phyloP scores from a whole-genome alignment of 805 yeast species.

The Ogataea trehaloabstinens region DNA sequence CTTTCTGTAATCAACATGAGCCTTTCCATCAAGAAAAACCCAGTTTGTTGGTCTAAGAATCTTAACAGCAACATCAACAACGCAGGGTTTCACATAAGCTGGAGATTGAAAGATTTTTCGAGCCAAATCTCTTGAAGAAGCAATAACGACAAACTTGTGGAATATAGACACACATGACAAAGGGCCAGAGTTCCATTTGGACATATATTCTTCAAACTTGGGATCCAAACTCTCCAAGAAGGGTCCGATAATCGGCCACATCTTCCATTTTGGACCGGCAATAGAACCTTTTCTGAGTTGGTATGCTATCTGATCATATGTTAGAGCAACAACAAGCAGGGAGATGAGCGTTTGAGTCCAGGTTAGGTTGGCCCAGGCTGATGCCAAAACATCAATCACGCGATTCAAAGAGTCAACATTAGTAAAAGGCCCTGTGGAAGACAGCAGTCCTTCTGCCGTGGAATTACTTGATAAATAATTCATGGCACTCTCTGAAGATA shows the following conservation, averaged over 20 bases:
- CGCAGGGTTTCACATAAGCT: conserved; percentile 91
- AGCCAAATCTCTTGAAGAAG: conserved; percentile 82
- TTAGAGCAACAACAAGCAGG: conserved; percentile 44
- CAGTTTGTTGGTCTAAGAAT: conserved; percentile 93
- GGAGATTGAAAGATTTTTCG: conserved; percentile 86
- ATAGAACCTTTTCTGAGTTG: conserved; percentile 79
- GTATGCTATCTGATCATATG: conserved; percentile 77
- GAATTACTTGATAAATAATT: conserved; percentile 15
- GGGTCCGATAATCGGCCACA: conserved; percentile 97
- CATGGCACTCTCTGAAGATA: too few species aligned
- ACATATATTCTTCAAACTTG: conserved; percentile 87
- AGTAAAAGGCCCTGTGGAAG: conserved; percentile 6
- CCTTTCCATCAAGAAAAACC: conserved; percentile 97
- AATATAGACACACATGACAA: conserved; percentile 95
- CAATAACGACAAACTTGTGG: conserved; percentile 96
- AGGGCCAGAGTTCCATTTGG: conserved; percentile 94
- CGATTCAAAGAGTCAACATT: conserved; percentile 5
- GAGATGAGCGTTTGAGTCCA: conserved; percentile 56
- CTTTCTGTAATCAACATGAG: conserved; percentile 89
- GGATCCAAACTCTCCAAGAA: conserved; percentile 93
- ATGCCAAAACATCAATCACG: conserved; percentile 1
- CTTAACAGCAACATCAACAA: conserved; percentile 94
- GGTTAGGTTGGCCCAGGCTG: conserved; percentile 31
- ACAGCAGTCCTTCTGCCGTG: conserved; percentile 7
- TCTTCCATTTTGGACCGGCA: conserved; percentile 84